Base-by-base conservation (phyloP, 331 rosid genomes). In the Erythrophleum ivorense region DNA sequence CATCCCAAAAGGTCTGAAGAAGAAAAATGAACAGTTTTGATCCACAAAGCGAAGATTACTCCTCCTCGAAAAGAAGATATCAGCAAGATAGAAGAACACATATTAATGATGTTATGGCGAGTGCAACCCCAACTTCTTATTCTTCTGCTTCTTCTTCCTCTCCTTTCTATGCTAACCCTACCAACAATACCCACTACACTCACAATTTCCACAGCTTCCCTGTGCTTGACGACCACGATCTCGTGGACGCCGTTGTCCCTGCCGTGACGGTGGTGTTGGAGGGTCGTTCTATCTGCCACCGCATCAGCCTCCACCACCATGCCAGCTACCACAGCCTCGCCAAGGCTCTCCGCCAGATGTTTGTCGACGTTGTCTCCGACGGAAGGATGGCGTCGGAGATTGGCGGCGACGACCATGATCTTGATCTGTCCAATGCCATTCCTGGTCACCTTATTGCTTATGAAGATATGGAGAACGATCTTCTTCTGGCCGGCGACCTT, bases 401-500 rank as follows among this genome's bases (percentile, higher is more conserved):
- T 50, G 55, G 10, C 4, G 49, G 3, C 40, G 79, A 78, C 15
- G 78, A 72, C 82, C 81, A 72, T 9, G 73, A 79, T 83, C 81
- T 92, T 65, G 92, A 92, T 80, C 86, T 91, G 10, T 88, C 97
- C 8, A 94, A 90, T 82, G 97, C 97, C 31, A 87, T 94, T 78
- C 97, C 97, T 7, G 98, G 98, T 50, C 87, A 92, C 73, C 83
- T 92, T 71, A 85, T 92, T 82, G 98, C 97, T 43, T 94, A 94
- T 63, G 98, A 94, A 86, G 98, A 92, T 73, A 88, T 92, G 73
- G 98, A 94, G 78, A 88, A 91, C 33, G 98, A 94, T 86, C 98
- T 94, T 81, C 97, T 94, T 86, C 97, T 94, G 6, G 98, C 94
- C 38, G 97, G 98, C 55, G 98, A 94, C 68, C 97, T 94, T 67